These are phyloP conservation scores for Pyrus hybrid DNA, from an alignment of 331 rosid species.

Conservation along the genomic window DNA sequence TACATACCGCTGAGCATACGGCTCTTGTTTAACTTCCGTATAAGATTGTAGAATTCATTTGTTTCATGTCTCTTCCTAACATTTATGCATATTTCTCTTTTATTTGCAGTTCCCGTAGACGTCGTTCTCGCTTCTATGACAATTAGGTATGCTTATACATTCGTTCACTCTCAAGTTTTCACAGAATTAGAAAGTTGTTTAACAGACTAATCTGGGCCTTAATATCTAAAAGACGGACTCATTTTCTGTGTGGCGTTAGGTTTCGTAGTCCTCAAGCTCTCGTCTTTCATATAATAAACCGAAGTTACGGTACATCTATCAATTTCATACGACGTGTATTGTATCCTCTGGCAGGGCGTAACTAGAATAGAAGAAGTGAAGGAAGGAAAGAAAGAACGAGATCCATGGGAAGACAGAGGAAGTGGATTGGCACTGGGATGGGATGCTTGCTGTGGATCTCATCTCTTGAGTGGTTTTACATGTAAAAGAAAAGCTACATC, in stretches of 20 bases:
- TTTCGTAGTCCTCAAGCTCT: not conserved
- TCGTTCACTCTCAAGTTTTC: not conserved
- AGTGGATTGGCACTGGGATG: conserved; percentile 14
- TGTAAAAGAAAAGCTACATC: conserved; percentile 26
- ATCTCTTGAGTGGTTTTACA: not conserved
- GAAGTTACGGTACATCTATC: not conserved
- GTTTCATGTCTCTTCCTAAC: not conserved
- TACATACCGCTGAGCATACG: not conserved
- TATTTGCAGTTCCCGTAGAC: conserved; percentile 60
- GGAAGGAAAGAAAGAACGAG: not conserved
- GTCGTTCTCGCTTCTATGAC: conserved; percentile 76
- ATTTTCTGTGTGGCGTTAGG: not conserved
- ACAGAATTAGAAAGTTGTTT: not conserved
- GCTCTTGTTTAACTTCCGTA: conserved; percentile 1
- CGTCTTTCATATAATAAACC: not conserved
- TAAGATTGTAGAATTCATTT: not conserved
- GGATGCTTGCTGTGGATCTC: conserved; percentile 12
- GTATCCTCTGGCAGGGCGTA: conserved; percentile 14
- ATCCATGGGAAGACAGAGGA: conserved; percentile 9
- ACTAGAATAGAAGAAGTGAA: conserved; percentile 11
- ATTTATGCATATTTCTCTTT: conserved; percentile 19
- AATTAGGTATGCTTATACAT: conserved; percentile 53
- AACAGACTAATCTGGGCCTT: not conserved
- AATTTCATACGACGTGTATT: not conserved
- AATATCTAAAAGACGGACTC: not conserved